These are phyloP conservation scores for Teratosphaeria zuluensis DNA, from an alignment of 2,329 filamentous ascomycete genomes.

Conservation along the genomic window DNA sequence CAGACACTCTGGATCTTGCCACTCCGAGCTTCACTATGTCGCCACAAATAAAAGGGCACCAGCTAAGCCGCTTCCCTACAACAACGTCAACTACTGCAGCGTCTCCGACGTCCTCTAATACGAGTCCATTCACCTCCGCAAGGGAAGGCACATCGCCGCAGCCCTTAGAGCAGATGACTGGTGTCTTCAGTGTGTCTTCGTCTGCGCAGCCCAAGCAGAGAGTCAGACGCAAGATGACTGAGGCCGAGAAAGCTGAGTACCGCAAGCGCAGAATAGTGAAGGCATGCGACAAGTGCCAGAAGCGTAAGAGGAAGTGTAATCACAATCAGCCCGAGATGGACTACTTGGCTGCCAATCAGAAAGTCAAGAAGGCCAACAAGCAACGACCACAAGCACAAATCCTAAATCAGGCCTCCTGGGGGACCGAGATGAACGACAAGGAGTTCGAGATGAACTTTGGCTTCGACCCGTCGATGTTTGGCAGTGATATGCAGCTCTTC, in stretches of 20 bases:
- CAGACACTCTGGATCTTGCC: conserved; percentile 19
- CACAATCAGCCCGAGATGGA: conserved; percentile 26
- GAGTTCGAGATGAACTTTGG: neutral
- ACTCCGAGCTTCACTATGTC: conserved; percentile 21
- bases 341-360: conserved; percentile 7
- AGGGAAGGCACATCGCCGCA: conserved; percentile 15
- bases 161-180: conserved; percentile 28
- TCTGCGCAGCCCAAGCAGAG: conserved; percentile 25
- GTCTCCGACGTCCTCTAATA: neutral
- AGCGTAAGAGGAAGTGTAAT: conserved; percentile 27
- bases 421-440: neutral
- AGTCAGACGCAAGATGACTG: conserved; percentile 28
- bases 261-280: conserved; percentile 28
- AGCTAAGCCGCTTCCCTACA: conserved; percentile 13
- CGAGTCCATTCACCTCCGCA: neutral
- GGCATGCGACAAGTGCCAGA: conserved; percentile 28
- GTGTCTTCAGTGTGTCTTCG: conserved; percentile 27
- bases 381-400: neutral
- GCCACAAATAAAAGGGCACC: conserved; percentile 11
- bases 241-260: conserved; percentile 29
- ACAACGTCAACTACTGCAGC: conserved; percentile 5
- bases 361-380: conserved; percentile 9
- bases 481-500: conserved; percentile 12
- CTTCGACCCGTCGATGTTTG: conserved; percentile 1
- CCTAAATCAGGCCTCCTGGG: neutral